Evolutionary conservation across 192 early-diverging fungal species (phyloP).

Genomic region (Umbelopsis sp.): DNA sequence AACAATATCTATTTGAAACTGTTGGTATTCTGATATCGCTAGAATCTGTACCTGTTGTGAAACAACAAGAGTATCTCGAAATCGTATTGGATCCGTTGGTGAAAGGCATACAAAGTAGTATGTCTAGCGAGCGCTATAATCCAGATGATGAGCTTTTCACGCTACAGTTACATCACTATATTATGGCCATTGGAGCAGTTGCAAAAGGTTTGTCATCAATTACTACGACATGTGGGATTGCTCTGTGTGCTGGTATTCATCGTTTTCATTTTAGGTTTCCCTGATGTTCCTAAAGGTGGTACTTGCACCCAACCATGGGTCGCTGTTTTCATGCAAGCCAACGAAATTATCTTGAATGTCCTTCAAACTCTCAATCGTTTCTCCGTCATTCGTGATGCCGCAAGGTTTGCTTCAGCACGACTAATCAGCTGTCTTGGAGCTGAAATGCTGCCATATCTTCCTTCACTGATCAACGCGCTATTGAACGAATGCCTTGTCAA

Average conservation of each 20-base stretch:
- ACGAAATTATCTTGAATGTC: slow-evolving; percentile 72
- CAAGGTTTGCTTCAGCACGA: slow-evolving; percentile 80
- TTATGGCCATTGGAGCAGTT: slow-evolving; percentile 83
- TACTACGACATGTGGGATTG: neutral
- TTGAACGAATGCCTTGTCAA: slow-evolving; percentile 73
- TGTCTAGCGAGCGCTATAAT: slow-evolving; percentile 65
- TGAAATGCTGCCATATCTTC: slow-evolving; percentile 80
- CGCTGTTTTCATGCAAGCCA: slow-evolving; percentile 77
- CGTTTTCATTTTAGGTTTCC: slow-evolving; percentile 48
- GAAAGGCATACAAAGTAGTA: slow-evolving; percentile 69
- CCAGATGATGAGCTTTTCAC: slow-evolving; percentile 69
- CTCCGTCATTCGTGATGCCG: slow-evolving; percentile 68
- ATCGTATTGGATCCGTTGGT: slow-evolving; percentile 80
- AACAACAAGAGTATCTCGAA: slow-evolving; percentile 73
- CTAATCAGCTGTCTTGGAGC: slow-evolving; percentile 85
- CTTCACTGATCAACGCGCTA: slow-evolving; percentile 75
- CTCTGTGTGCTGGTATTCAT: neutral
- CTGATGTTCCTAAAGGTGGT: slow-evolving; percentile 46
- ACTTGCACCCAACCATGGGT: slow-evolving; percentile 55
- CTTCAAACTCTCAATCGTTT: slow-evolving; percentile 64
- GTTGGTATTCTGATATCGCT: slow-evolving; percentile 91
- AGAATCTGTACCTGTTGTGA: slow-evolving; percentile 61
- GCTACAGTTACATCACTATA: slow-evolving; percentile 78
- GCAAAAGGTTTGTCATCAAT: slow-evolving; percentile 62
- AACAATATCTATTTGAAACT: slow-evolving; percentile 90